phyloP scores from a whole-genome alignment of 805 yeast genomes.

The Candida argentea region DNA sequence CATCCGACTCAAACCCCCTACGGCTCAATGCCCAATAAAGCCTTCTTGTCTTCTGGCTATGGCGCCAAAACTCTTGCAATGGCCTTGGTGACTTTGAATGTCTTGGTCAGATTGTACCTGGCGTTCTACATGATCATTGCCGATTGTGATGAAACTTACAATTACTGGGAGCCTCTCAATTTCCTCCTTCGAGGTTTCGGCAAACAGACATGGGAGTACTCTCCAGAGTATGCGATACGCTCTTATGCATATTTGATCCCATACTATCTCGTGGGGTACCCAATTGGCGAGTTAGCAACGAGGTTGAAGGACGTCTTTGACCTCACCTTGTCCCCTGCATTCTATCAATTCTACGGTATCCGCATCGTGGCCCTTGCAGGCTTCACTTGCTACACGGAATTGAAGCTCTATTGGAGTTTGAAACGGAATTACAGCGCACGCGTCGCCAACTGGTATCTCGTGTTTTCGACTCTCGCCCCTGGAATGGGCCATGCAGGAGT shows the following conservation, averaged over 20 bases:
- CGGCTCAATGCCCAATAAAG: too few species aligned
- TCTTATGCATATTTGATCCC: conserved; percentile 72
- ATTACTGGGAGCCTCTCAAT: conserved; percentile 92
- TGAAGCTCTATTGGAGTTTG: conserved; percentile 36
- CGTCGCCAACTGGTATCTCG: conserved; percentile 50
- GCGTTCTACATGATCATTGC: conserved; percentile 59
- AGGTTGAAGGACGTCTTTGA: conserved; percentile 6
- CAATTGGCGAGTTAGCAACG: conserved; percentile 6
- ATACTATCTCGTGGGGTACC: conserved; percentile 22
- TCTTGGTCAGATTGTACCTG: conserved; percentile 20
- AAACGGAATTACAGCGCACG: conserved; percentile 19
- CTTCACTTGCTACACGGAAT: conserved; percentile 40
- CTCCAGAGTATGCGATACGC: conserved; percentile 80
- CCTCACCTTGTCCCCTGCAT: conserved; percentile 5
- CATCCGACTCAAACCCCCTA: too few species aligned
- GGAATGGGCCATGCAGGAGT: conserved; percentile 88
- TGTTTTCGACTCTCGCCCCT: conserved; percentile 54
- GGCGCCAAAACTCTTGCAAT: too few species aligned
- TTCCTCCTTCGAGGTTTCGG: conserved; percentile 72
- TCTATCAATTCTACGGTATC: conserved; percentile 41
- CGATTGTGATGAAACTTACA: conserved; percentile 89
- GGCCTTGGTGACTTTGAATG: conserved; percentile 7
- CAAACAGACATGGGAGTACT: conserved; percentile 93
- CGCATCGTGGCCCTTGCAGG: conserved; percentile 33
- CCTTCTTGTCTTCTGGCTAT: too few species aligned